Conservation (phyloP, 2,329 filamentous ascomycete genomes). For the Calonectria crousiana region DNA sequence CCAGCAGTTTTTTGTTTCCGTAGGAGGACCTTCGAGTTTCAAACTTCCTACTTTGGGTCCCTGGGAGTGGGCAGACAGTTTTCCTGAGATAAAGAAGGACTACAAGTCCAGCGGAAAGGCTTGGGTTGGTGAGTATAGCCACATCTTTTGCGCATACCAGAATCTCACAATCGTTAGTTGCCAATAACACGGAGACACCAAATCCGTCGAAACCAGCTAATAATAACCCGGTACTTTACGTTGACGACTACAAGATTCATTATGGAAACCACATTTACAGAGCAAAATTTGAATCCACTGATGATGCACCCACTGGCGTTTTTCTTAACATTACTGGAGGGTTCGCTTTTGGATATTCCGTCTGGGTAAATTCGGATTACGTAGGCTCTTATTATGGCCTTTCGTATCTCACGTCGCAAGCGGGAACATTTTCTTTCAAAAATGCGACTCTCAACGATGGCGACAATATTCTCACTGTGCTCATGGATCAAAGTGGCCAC, state of each 20-base stretch:
- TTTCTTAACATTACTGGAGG: slow-evolving; percentile 67
- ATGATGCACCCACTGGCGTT: slow-evolving; percentile 54
- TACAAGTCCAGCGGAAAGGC: slow-evolving; percentile 58
- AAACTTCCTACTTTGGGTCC: slow-evolving; percentile 54
- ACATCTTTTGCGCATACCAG: no score
- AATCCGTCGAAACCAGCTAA: slow-evolving; percentile 60
- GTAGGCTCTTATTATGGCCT: slow-evolving; percentile 68
- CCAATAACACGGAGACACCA: slow-evolving; percentile 62
- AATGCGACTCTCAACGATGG: slow-evolving; percentile 58
- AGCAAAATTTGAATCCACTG: slow-evolving; percentile 59
- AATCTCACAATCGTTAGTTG: slow-evolving; percentile 41
- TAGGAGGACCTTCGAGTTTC: slow-evolving; percentile 45
- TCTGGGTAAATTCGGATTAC: slow-evolving; percentile 68
- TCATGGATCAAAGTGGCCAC: slow-evolving; percentile 72
- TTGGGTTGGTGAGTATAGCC: slow-evolving; percentile 54
- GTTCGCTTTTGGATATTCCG: slow-evolving; percentile 67
- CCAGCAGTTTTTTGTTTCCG: slow-evolving; percentile 43
- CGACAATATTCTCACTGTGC: slow-evolving; percentile 64
- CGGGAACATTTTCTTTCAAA: slow-evolving; percentile 61
- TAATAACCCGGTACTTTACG: slow-evolving; percentile 67
- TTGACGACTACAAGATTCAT: slow-evolving; percentile 68
- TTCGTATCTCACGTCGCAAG: slow-evolving; percentile 52
- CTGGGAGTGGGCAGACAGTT: slow-evolving; percentile 62
- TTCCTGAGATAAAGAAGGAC: slow-evolving; percentile 59
- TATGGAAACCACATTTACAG: slow-evolving; percentile 67